Evolutionary conservation across 305 asterid species (phyloP).

Genomic region (Withania somnifera): DNA sequence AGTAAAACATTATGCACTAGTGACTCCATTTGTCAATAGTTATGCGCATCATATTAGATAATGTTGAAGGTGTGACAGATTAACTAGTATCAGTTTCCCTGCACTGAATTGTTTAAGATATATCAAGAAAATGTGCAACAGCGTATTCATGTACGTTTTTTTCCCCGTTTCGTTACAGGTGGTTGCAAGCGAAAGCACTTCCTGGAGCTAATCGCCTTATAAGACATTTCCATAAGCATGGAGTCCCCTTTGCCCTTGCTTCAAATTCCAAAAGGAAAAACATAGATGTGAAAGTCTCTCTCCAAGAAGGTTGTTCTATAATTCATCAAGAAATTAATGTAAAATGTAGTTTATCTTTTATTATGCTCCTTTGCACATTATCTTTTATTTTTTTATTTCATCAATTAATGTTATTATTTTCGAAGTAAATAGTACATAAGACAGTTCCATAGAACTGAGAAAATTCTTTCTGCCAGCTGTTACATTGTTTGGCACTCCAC

Average conservation of each 20-base stretch:
- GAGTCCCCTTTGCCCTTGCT: constrained; percentile 73
- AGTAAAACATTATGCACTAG: not conserved
- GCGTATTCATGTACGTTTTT: not conserved
- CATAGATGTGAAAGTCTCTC: not conserved
- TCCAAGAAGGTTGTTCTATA: not conserved
- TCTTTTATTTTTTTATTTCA: not conserved
- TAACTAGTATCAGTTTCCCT: not conserved
- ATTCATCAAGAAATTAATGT: not conserved
- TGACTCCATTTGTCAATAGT: not conserved
- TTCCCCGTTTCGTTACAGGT: constrained; percentile 31
- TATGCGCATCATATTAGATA: not conserved
- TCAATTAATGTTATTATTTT: not conserved
- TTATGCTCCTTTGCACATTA: not conserved
- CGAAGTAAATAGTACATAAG: not conserved
- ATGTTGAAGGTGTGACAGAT: not conserved
- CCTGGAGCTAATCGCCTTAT: constrained; percentile 88
- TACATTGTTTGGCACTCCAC: not conserved
- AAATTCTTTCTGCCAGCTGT: not conserved
- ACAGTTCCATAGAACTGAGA: not conserved
- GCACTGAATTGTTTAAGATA: not conserved
- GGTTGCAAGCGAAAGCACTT: constrained; percentile 66
- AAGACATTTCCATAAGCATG: constrained; percentile 56
- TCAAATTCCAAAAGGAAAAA: constrained; percentile 60
- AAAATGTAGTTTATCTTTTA: not conserved
- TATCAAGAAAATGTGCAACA: not conserved